phyloP scores from a whole-genome alignment of 2,329 filamentous ascomycete genomes.

The Ophiosphaerella herpotricha region DNA sequence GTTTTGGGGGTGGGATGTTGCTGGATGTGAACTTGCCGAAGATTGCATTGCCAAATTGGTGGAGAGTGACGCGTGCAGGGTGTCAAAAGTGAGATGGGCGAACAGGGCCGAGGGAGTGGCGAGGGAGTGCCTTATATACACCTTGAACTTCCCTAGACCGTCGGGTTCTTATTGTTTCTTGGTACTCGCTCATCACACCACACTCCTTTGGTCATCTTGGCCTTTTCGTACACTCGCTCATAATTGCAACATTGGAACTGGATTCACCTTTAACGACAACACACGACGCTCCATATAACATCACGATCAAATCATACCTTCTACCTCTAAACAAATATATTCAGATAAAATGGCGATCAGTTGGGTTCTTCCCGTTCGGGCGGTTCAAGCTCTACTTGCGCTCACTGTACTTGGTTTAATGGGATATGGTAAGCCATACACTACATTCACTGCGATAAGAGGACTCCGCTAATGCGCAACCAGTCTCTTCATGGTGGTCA shows the following conservation, averaged over 20 bases:
- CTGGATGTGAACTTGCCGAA: slow-evolving; percentile 14
- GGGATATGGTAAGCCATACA: slow-evolving; percentile 65
- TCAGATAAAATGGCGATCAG: slow-evolving; percentile 55
- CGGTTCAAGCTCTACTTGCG: slow-evolving; percentile 68
- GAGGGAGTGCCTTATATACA: not conserved
- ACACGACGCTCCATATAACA: not conserved
- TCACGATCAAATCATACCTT: not conserved
- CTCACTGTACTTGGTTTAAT: slow-evolving; percentile 77
- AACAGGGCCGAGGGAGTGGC: slow-evolving; percentile 4
- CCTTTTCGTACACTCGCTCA: slow-evolving; percentile 1
- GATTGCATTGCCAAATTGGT: slow-evolving; percentile 16
- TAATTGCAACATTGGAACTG: not conserved
- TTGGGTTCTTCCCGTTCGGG: slow-evolving; percentile 67
- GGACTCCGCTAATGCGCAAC: slow-evolving; percentile 5
- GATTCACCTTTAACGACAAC: not conserved
- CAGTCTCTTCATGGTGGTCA: slow-evolving; percentile 62
- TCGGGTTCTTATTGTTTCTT: not conserved
- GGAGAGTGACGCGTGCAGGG: slow-evolving; percentile 9
- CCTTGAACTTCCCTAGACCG: not conserved
- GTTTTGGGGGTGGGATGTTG: not conserved
- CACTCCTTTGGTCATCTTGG: slow-evolving; percentile 1
- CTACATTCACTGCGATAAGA: not conserved
- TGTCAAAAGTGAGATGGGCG: slow-evolving; percentile 4
- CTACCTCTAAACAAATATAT: not conserved
- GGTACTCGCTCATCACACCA: not conserved